Evolutionary conservation across 2,329 filamentous ascomycete genomes (phyloP).

Genomic region (Fusarium nisikadoi): DNA sequence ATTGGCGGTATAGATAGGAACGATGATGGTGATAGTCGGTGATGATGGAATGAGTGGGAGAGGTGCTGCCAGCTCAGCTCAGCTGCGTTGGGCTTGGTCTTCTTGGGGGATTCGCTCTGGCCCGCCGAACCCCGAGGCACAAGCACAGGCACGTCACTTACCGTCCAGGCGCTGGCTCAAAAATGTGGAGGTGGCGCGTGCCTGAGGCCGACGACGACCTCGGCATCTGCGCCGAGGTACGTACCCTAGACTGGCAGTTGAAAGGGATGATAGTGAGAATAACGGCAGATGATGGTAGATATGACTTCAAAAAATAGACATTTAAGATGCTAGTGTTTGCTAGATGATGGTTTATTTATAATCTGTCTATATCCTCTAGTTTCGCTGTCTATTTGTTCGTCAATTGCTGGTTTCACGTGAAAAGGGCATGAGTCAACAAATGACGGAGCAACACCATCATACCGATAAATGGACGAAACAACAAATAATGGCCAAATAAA

Average conservation of each 20-base stretch:
- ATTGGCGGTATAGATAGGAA: conserved; percentile 20
- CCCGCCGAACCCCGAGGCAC: conserved; percentile 35
- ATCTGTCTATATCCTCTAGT: fast-evolving
- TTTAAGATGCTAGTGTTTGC: not conserved
- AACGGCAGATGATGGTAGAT: not conserved
- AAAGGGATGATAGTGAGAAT: not conserved
- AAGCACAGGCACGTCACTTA: conserved; percentile 39
- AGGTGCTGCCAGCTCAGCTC: conserved; percentile 5
- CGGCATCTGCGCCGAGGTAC: conserved; percentile 24
- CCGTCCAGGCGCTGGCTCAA: not conserved
- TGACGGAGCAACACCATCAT: not conserved
- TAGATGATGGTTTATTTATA: fast-evolving
- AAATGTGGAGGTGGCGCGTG: conserved; percentile 38
- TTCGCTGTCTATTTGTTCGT: not conserved
- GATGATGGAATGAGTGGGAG: not conserved
- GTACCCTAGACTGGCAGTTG: conserved; percentile 27
- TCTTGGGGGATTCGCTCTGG: not conserved
- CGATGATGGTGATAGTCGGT: conserved; percentile 9
- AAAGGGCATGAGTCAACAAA: not conserved
- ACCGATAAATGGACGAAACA: not conserved
- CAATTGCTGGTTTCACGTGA: not conserved
- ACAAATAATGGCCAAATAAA: no score
- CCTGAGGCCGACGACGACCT: conserved; percentile 38
- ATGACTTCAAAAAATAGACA: not conserved
- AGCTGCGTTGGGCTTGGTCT: conserved; percentile 4